Conservation (phyloP, 495 filamentous ascomycete species). For the Aspergillus bridgeri region DNA sequence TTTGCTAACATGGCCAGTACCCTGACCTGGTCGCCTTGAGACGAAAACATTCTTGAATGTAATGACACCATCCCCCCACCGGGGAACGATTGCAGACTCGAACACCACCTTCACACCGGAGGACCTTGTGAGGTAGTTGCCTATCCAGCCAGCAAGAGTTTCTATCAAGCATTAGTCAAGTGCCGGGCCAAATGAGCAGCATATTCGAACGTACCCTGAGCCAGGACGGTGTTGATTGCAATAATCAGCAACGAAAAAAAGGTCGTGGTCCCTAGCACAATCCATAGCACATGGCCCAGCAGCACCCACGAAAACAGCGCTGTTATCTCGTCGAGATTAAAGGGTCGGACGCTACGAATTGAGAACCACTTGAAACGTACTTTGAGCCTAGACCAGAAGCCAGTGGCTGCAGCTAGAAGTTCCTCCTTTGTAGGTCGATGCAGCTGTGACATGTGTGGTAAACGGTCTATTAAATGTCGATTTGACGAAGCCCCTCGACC, state of each 20-base stretch:
- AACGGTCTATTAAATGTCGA: slow-evolving; percentile 57
- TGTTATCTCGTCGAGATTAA: slow-evolving; percentile 91
- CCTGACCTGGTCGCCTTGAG: slow-evolving; percentile 82
- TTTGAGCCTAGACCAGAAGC: slow-evolving; percentile 87
- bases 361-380: slow-evolving; percentile 98
- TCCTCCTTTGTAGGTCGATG: slow-evolving; percentile 93
- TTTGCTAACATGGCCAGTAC: slow-evolving; percentile 76
- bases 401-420: slow-evolving; percentile 83
- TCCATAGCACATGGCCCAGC: slow-evolving; percentile 89
- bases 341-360: slow-evolving; percentile 90
- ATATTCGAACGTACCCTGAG: slow-evolving; percentile 62
- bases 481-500: slow-evolving; percentile 19
- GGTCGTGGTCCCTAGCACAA: slow-evolving; percentile 91
- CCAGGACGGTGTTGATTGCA: slow-evolving; percentile 91
- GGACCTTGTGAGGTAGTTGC: slow-evolving; percentile 92
- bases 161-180: slow-evolving; percentile 49
- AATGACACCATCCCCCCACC: slow-evolving; percentile 91
- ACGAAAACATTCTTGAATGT: slow-evolving; percentile 97
- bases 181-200: neutral
- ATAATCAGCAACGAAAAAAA: slow-evolving; percentile 92
- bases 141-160: slow-evolving; percentile 87
- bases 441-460: slow-evolving; percentile 64
- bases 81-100: slow-evolving; percentile 94
- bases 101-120: slow-evolving; percentile 96
- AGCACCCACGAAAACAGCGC: slow-evolving; percentile 95